Base-by-base conservation (phyloP, 805 yeast genomes). In the Ogataea nitratoaversa region DNA sequence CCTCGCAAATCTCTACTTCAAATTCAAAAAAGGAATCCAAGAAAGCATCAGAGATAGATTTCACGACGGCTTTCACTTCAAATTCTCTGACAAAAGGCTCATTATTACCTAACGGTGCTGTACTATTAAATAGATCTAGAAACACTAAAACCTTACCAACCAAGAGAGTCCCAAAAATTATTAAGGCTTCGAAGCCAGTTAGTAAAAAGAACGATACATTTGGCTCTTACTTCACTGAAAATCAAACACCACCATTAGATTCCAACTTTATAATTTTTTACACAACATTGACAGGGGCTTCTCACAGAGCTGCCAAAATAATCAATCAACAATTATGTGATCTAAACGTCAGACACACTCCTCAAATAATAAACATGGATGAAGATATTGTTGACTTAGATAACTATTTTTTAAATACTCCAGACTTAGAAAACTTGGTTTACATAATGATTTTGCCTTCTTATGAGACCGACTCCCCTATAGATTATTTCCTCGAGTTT, bases 391-490 rank as follows among this genome's bases (percentile, higher is more conserved):
- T 82, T 47, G 96, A 90, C 61, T 64, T 86, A 38, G 97, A 90
- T 53, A 84, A 84, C 43, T 89, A 76, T 59, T 89, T 89, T 57
- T 69, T 86, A 34, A 74, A 73, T 37, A 71, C 78, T 9, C 95
- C 95, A 5, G 60, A 60, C 4, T 19, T 46, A 1, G 28, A 44
- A 2, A 72, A 78, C 40, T 63, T 75, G 30, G 63, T 87, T 11
- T 89, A 87, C 53, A 57, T 90, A 28, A 48, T 89, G 43, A 86
- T 89, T 13, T 67, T 89, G 24, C 97, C 97, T 2, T 87, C 96
- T 0, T 89, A 89, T 57, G 96, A 88, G 49, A 84, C 90, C 0
- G 97, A 89, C 59, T 85, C 95, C 1, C 96, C 97, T 12, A 71
- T 90, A 24, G 97, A 89, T 60, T 90, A 79, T 56, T 87, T 88